These are phyloP conservation scores for Nakazawaea anatomiae DNA, from an alignment of 805 yeast species.

Conservation along the genomic window DNA sequence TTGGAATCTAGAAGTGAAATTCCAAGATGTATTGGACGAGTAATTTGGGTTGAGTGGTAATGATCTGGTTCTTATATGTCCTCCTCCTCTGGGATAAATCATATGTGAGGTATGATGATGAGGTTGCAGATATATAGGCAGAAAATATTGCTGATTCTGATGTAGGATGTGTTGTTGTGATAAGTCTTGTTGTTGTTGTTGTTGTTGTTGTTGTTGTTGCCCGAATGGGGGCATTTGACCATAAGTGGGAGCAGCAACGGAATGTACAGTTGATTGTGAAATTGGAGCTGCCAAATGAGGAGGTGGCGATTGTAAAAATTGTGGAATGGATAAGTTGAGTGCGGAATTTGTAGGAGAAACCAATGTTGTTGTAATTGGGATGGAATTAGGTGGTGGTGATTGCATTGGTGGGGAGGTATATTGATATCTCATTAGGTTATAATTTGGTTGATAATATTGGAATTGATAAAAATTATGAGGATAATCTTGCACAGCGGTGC, in stretches of 20 bases:
- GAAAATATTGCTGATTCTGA: neutral
- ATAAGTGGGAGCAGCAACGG: neutral
- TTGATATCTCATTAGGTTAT: neutral
- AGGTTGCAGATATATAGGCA: neutral
- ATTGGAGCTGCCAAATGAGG: neutral
- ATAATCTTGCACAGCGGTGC: too few relatives aligned
- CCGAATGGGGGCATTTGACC: neutral
- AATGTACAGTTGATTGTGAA: neutral
- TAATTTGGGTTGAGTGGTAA: slow-evolving; percentile 4
- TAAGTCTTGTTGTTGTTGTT: neutral
- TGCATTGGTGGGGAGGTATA: neutral
- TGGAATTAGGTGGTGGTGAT: neutral
- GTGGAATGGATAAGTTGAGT: neutral
- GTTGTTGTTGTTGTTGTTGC: neutral
- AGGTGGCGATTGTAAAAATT: neutral
- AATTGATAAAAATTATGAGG: neutral
- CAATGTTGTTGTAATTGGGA: neutral
- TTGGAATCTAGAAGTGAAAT: neutral
- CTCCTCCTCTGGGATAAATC: neutral
- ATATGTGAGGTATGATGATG: neutral
- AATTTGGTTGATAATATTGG: slow-evolving; percentile 1
- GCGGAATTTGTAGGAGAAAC: neutral
- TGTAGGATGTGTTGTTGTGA: neutral
- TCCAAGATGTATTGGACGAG: neutral
- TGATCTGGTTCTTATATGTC: slow-evolving; percentile 6